Evolutionary conservation across 495 filamentous ascomycete species (phyloP).

Genomic region (Aspergillus funiculosus): DNA sequence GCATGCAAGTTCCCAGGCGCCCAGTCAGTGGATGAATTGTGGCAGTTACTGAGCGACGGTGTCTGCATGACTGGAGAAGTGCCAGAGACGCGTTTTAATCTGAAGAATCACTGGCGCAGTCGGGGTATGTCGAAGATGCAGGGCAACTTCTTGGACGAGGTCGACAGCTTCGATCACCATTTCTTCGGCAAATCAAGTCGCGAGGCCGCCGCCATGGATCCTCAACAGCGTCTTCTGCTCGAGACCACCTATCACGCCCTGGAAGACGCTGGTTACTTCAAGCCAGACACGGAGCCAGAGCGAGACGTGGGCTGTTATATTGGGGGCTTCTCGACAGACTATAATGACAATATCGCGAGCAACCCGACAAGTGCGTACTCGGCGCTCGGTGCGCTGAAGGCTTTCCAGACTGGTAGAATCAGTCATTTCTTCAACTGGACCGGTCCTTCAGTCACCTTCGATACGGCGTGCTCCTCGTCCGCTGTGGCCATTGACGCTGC

Average conservation of each 20-base stretch:
- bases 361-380: slow-evolving; percentile 20
- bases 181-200: slow-evolving; percentile 56
- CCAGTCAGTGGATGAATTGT: slow-evolving; percentile 40
- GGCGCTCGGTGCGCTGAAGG: background rate
- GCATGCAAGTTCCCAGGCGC: slow-evolving; percentile 43
- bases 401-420: slow-evolving; percentile 32
- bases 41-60: slow-evolving; percentile 31
- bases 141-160: slow-evolving; percentile 14
- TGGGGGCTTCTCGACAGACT: slow-evolving; percentile 42
- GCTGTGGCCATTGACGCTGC: slow-evolving; percentile 30
- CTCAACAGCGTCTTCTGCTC: slow-evolving; percentile 44
- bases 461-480: slow-evolving; percentile 43
- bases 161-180: slow-evolving; percentile 31
- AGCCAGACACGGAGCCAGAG: slow-evolving; percentile 29
- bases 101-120: slow-evolving; percentile 33
- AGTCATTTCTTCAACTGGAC: slow-evolving; percentile 41
- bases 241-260: slow-evolving; percentile 53
- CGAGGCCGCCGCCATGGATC: slow-evolving; percentile 43
- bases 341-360: slow-evolving; percentile 28
- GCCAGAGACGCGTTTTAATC: slow-evolving; percentile 28
- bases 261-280: slow-evolving; percentile 39
- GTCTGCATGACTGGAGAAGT: no score
- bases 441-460: slow-evolving; percentile 35
- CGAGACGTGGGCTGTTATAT: slow-evolving; percentile 37
- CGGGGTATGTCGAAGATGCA: no score